Evolutionary conservation across 106 monocot genomes (phyloP).

Genomic region (Dendrobium officinale): DNA sequence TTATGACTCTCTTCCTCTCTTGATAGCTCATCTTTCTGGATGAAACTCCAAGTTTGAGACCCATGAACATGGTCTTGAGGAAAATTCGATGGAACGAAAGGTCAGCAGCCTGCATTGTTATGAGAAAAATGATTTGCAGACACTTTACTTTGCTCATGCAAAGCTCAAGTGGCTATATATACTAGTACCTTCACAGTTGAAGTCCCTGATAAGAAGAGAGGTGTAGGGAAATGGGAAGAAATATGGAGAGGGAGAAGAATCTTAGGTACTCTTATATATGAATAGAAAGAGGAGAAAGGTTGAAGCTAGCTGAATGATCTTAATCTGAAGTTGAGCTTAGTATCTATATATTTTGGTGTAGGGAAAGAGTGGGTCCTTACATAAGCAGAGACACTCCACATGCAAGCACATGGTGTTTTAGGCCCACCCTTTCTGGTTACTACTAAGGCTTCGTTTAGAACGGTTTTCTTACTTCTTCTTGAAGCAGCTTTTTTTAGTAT

Average conservation of each 20-base stretch:
- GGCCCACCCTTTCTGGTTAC: neutral
- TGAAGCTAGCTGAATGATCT: neutral
- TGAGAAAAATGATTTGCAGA: neutral
- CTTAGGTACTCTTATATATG: too few species aligned
- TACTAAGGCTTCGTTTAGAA: neutral
- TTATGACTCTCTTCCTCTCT: slow-evolving; percentile 58
- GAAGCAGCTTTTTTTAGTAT: too few species aligned
- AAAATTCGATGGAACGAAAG: slow-evolving; percentile 34
- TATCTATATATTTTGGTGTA: neutral
- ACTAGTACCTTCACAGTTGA: slow-evolving; percentile 4
- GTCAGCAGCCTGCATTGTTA: slow-evolving; percentile 2
- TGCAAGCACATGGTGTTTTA: slow-evolving; percentile 20
- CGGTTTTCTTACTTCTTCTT: too few species aligned
- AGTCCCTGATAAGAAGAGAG: neutral
- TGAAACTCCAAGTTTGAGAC: slow-evolving; percentile 25
- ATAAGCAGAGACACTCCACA: slow-evolving; percentile 56
- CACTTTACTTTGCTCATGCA: neutral
- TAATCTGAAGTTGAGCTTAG: neutral
- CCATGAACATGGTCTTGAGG: slow-evolving; percentile 42
- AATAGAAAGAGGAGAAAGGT: too few species aligned
- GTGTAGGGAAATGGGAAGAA: neutral
- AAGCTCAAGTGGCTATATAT: too few species aligned
- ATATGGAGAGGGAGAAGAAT: too few species aligned
- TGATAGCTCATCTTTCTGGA: slow-evolving; percentile 27
- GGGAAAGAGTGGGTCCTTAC: neutral